Conservation (phyloP, 805 yeast species). For the Zygosaccharomyces siamensis region DNA sequence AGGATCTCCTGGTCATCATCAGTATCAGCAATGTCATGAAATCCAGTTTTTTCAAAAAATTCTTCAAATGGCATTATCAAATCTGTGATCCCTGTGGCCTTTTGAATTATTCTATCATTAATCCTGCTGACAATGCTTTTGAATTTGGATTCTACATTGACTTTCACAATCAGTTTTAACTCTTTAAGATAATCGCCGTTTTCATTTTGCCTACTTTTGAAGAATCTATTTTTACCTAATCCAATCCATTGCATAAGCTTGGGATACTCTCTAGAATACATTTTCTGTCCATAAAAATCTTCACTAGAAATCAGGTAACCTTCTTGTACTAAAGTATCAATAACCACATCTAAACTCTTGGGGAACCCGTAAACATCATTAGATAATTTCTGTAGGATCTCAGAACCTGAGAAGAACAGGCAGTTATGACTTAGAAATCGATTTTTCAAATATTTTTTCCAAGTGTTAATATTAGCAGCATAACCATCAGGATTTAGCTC, state of each 20-base stretch:
- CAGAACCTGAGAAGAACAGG: constrained; percentile 28
- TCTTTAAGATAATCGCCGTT: constrained; percentile 20
- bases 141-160: constrained; percentile 14
- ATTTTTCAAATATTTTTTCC: constrained; percentile 32
- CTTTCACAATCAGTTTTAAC: constrained; percentile 13
- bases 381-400: constrained; percentile 27
- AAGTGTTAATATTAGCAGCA: constrained; percentile 37
- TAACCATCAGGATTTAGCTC: constrained; percentile 41
- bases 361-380: constrained; percentile 35
- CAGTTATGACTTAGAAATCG: constrained; percentile 14
- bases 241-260: constrained; percentile 18
- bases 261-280: constrained; percentile 4
- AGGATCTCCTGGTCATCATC: constrained; percentile 18
- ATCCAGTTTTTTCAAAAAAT: constrained; percentile 16
- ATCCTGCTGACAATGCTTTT: constrained; percentile 11
- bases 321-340: constrained; percentile 31
- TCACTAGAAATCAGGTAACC: constrained; percentile 30
- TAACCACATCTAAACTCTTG: constrained; percentile 34
- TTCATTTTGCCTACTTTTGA: constrained; percentile 17
- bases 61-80: constrained; percentile 18
- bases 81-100: constrained; percentile 23
- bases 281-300: constrained; percentile 20
- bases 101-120: constrained; percentile 14
- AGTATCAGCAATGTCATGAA: constrained; percentile 5
- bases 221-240: constrained; percentile 3